Evolutionary conservation across 2,329 filamentous ascomycete species (phyloP), one percentile per base, ranked within the genome.

Genomic region (Plectosphaerella sp.): DNA sequence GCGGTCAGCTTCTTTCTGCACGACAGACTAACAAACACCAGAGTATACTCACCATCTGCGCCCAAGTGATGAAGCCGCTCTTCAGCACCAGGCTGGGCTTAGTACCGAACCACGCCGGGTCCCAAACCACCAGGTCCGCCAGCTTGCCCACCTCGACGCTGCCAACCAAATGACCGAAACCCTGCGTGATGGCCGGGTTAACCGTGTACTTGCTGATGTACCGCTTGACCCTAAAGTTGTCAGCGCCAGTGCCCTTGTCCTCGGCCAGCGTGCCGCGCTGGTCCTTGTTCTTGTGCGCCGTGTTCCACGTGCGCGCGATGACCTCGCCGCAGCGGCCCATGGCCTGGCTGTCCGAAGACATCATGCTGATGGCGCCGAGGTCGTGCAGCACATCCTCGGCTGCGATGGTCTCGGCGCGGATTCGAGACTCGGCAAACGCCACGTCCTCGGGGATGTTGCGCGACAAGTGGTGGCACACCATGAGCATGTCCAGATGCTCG

Each of bases 281-380:
- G 16, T 86, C 66, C 71, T 96, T 96, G 68, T 97, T 97, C 81
- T 97, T 97, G 72, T 97, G 91, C 1, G 93, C 93, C 3, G 93
- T 97, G 71, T 97, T 92, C 93, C 93, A 97, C 0, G 93, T 97
- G 12, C 93, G 83, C 22, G 95, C 77, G 55, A 97, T 84, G 50
- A 97, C 93, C 73, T 97, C 93, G 58, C 93, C 93, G 66, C 91
- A 96, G 48, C 93, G 88, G 52, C 93, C 93, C 93, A 97, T 97
- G 62, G 93, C 93, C 72, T 97, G 93, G 0, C 88, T 93, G 72
- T 97, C 93, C 1, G 87, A 92, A 54, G 86, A 91, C 90, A 97
- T 96, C 92, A 97, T 97, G 68, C 87, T 91, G 70, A 97, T 97
- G 57, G 93, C 93, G 52, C 93, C 93, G 1, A 96, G 78, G 62